These are phyloP conservation scores for Didymella lethalis DNA, from an alignment of 2,329 filamentous ascomycete species.

Conservation along the genomic window DNA sequence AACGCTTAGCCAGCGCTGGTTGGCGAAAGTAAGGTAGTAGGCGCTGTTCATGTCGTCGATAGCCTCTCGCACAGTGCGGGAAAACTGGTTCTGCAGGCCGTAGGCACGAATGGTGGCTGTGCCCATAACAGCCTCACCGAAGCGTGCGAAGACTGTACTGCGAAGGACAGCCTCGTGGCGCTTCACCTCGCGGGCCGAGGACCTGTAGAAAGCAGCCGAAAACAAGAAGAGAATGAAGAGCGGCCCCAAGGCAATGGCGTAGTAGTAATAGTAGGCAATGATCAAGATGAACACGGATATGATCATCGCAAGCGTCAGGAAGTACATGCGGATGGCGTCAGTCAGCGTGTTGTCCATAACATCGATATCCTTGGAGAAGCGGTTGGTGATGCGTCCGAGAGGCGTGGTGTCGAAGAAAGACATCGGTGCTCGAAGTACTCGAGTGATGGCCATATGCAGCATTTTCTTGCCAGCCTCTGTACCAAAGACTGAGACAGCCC, in stretches of 20 bases:
- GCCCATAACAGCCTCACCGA: constrained; percentile 85
- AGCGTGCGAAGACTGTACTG: constrained; percentile 87
- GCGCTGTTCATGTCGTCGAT: constrained; percentile 94
- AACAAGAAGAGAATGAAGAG: constrained; percentile 81
- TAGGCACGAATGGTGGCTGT: constrained; percentile 90
- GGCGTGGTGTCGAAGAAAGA: constrained; percentile 98
- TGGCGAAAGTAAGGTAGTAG: constrained; percentile 94
- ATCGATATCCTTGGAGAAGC: constrained; percentile 94
- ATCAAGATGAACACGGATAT: constrained; percentile 81
- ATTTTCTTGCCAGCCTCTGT: constrained; percentile 84
- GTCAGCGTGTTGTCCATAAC: constrained; percentile 94
- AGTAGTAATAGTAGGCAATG: constrained; percentile 95
- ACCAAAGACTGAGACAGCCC: constrained; percentile 77
- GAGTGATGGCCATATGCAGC: constrained; percentile 78
- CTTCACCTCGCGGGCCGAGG: constrained; percentile 93
- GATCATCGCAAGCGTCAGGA: constrained; percentile 73
- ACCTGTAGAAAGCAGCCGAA: constrained; percentile 85
- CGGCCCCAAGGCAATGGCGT: constrained; percentile 72
- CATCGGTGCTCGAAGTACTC: constrained; percentile 75
- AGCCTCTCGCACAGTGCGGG: constrained; percentile 70
- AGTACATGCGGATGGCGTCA: constrained; percentile 92
- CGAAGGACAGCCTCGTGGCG: constrained; percentile 90
- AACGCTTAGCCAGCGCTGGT: constrained; percentile 90
- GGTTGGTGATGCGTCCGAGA: constrained; percentile 92
- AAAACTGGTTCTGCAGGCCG: constrained; percentile 79